Evolutionary conservation across 169 alveolate genomes (phyloP).

Genomic region (Eimeria tenella): DNA sequence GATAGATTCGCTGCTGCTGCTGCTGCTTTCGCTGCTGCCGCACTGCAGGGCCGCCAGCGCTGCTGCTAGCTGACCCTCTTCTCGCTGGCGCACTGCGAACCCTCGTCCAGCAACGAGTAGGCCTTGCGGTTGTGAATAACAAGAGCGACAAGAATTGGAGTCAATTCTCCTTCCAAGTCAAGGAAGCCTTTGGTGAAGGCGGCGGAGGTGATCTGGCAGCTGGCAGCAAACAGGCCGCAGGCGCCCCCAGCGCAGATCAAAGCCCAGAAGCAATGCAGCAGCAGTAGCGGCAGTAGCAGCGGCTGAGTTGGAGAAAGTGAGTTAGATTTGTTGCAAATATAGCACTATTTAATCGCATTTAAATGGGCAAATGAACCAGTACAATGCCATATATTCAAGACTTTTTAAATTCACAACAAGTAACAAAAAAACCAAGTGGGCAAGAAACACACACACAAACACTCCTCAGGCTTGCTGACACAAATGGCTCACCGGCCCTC

Average conservation of each 20-base stretch:
- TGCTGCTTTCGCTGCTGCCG: no score
- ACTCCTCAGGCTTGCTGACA: conserved; percentile 80
- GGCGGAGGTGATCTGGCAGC: conserved; percentile 98
- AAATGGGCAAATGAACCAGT: no score
- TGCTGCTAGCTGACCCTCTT: conserved; percentile 38
- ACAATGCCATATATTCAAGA: no score
- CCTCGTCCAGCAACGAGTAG: conserved; percentile 81
- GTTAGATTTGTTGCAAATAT: no score
- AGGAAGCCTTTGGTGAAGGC: conserved; percentile 98
- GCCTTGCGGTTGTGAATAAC: conserved; percentile 88
- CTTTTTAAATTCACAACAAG: no score
- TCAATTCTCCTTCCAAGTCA: conserved; percentile 97
- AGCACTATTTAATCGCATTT: no score
- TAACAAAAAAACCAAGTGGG: neutral
- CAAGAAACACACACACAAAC: neutral
- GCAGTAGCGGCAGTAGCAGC: conserved; percentile 16
- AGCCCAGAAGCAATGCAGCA: neutral
- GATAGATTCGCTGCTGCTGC: neutral
- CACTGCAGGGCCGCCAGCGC: neutral
- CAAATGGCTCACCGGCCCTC: conserved; percentile 98
- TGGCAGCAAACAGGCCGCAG: conserved; percentile 8
- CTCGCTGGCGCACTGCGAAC: conserved; percentile 51
- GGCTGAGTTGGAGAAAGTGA: neutral
- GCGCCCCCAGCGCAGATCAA: no score
- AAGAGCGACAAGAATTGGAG: conserved; percentile 97